Base-by-base conservation (phyloP, 129 eudicot genomes). In the Centaurea solstitialis region DNA sequence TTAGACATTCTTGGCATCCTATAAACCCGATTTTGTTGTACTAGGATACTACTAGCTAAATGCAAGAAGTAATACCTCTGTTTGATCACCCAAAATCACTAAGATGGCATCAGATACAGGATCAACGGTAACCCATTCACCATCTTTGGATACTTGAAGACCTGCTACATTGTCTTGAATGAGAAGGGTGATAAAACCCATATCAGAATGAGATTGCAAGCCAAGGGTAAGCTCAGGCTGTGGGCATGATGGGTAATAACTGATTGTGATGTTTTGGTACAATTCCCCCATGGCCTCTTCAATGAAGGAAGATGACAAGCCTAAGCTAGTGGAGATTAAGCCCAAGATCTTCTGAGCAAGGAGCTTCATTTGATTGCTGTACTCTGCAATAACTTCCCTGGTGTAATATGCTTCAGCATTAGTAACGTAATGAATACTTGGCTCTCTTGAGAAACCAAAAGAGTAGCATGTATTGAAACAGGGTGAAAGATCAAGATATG, bases 211-310 rank as follows among this genome's bases (percentile, higher is more conserved):
- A 57, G 99, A 76, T 61, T 95, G 99, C 89, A 95, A 65, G 26
- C 98, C 98, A 43, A 93, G 94, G 9, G 98, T 91, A 35, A 95
- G 99, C 53, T 95, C 98, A 3, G 98, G 98, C 84, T 93, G 97
- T 3, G 99, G 99, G 76, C 99, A 95, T 53, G 94, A 84, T 43
- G 98, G 98, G 67, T 94, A 94, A 70, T 92, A 95, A 83, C 97
- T 92, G 30, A 95, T 83, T 3, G 98, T 95, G 47, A 95, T 92
- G 76, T 95, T 95, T 81, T 95, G 99, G 80, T 90, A 89, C 78
- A 95, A 68, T 79, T 95, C 97, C 68, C 97, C 99, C 75, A 88
- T 83, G 11, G 89, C 87, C 30, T 95, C 93, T 74, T 90, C 90
- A 10, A 92, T 86, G 82, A 89, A 86, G 26, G 85, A 86, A 37